These are phyloP conservation scores for Debaryomyces subglobosus DNA, from an alignment of 1,139 yeast genomes.

Conservation along the genomic window DNA sequence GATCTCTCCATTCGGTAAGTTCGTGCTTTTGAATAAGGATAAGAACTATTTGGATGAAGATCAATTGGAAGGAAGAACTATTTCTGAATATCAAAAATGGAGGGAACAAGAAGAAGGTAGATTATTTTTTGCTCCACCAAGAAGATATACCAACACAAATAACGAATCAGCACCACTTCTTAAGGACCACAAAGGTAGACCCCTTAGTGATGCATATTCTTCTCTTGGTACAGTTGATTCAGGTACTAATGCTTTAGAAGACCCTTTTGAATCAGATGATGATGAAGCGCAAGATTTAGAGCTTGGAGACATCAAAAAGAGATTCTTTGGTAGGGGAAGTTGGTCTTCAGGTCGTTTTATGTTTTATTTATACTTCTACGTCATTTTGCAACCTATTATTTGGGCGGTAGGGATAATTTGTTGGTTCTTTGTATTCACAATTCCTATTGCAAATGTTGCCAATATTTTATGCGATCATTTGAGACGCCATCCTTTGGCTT, in stretches of 20 bases:
- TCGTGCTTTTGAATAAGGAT: slow-evolving; percentile 77
- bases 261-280: slow-evolving; percentile 9
- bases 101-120: slow-evolving; percentile 75
- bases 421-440: slow-evolving; percentile 86
- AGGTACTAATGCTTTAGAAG: slow-evolving; percentile 1
- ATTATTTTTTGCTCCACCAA: slow-evolving; percentile 70
- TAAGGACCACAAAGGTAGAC: slow-evolving; percentile 50
- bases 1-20: slow-evolving; percentile 86
- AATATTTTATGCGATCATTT: slow-evolving; percentile 66
- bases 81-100: slow-evolving; percentile 89
- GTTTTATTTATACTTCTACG: slow-evolving; percentile 75
- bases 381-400: slow-evolving; percentile 69
- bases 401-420: slow-evolving; percentile 58
- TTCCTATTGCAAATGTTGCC: slow-evolving; percentile 87
- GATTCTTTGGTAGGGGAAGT: slow-evolving; percentile 89
- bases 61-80: slow-evolving; percentile 82
- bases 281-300: slow-evolving; percentile 35
- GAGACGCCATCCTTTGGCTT: slow-evolving; percentile 88
- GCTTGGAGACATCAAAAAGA: slow-evolving; percentile 43
- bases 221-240: slow-evolving; percentile 28
- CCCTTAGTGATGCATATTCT: slow-evolving; percentile 43
- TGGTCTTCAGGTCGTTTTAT: slow-evolving; percentile 87
- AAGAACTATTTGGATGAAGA: slow-evolving; percentile 85
- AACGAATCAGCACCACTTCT: slow-evolving; percentile 42
- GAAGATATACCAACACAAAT: slow-evolving; percentile 41